These are phyloP conservation scores for Pseudoturritis turrita DNA, from an alignment of 345 rosid species.

Conservation along the genomic window DNA sequence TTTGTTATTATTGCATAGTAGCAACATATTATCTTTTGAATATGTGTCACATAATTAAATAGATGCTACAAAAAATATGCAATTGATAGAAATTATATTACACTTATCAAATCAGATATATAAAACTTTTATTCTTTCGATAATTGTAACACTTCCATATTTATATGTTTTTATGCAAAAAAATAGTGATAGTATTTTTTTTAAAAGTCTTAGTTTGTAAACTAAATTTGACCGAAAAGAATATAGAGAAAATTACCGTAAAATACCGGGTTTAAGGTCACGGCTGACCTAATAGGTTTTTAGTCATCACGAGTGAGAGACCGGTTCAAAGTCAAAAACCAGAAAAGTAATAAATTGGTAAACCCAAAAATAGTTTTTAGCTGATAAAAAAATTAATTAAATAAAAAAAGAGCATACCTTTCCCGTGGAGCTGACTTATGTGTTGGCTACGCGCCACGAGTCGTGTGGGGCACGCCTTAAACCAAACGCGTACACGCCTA, in stretches of 20 bases:
- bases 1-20: background rate
- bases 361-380: conserved; percentile 11
- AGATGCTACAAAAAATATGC: background rate
- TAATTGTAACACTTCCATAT: background rate
- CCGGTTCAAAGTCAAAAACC: conserved; percentile 37
- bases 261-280: conserved; percentile 11
- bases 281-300: conserved; percentile 18
- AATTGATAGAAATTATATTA: background rate
- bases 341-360: conserved; percentile 17
- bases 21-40: background rate
- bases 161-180: background rate
- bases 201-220: background rate
- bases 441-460: conserved; percentile 35
- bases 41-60: background rate
- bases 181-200: background rate
- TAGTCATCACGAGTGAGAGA: conserved; percentile 26
- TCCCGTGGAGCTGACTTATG: conserved; percentile 34
- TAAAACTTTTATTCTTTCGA: background rate
- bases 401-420: conserved; percentile 17
- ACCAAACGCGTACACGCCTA: conserved; percentile 36
- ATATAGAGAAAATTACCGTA: background rate
- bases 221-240: conserved; percentile 18
- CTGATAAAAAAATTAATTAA: background rate
- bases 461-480: conserved; percentile 34
- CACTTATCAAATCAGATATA: background rate